phyloP scores from a whole-genome alignment of 2,329 filamentous ascomycete species.

The Alternaria gaisen region DNA sequence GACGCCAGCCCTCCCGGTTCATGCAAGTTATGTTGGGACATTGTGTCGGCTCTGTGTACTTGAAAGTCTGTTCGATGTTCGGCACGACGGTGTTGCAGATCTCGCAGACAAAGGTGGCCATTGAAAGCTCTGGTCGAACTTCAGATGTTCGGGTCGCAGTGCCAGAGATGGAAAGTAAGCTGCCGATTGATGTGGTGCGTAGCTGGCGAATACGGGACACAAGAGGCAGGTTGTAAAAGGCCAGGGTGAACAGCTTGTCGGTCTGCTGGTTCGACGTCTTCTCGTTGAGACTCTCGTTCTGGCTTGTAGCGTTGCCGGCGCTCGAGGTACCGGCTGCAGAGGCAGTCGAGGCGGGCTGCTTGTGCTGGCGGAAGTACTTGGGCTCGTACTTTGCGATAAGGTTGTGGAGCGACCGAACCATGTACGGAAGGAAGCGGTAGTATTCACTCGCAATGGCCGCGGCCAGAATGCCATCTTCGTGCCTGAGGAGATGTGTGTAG shows the following conservation, averaged over 20 bases:
- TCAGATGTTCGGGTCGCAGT: constrained; percentile 97
- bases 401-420: constrained; percentile 87
- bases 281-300: constrained; percentile 65
- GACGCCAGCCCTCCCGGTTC: constrained; percentile 90
- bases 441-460: constrained; percentile 89
- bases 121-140: constrained; percentile 89
- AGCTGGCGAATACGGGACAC: constrained; percentile 86
- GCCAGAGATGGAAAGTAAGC: constrained; percentile 92
- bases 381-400: constrained; percentile 95
- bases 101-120: constrained; percentile 93
- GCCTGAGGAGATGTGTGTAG: constrained; percentile 81
- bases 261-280: constrained; percentile 93
- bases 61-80: constrained; percentile 96
- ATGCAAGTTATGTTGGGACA: constrained; percentile 88
- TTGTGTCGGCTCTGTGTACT: constrained; percentile 95
- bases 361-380: constrained; percentile 90
- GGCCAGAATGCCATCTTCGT: constrained; percentile 81
- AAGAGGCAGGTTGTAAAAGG: constrained; percentile 91
- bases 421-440: constrained; percentile 92
- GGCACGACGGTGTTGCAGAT: constrained; percentile 83
- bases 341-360: constrained; percentile 79
- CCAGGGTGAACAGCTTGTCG: constrained; percentile 92
- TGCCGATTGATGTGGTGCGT: constrained; percentile 88
- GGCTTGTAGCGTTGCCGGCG: constrained; percentile 65
- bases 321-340: constrained; percentile 74